Percentiles rank a stretch among this genome's conserved stretches.
Conservation (phyloP, 2,329 filamentous ascomycete species). For the Zarea fungicola region DNA sequence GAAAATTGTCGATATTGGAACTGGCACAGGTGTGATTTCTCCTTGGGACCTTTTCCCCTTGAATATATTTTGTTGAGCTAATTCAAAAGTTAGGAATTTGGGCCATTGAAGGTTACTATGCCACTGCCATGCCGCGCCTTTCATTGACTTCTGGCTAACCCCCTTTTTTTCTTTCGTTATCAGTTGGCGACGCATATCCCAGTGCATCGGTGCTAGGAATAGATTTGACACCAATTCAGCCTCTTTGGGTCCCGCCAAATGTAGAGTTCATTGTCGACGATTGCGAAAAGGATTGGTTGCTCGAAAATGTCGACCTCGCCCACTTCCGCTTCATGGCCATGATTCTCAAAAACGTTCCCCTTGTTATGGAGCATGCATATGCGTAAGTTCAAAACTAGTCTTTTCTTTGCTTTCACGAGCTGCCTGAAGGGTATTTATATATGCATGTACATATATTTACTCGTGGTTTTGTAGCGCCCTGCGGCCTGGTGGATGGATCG, state of each 20-base stretch:
- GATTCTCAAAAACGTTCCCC: slow-evolving; percentile 45
- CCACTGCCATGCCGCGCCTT: too few species aligned
- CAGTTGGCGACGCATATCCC: slow-evolving; percentile 38
- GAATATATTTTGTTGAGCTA: not conserved
- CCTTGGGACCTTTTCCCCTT: not conserved
- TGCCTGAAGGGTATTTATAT: not conserved
- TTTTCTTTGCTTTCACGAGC: not conserved
- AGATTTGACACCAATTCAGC: slow-evolving; percentile 42
- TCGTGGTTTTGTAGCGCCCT: slow-evolving; percentile 11
- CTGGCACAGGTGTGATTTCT: slow-evolving; percentile 31
- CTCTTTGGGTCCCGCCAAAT: slow-evolving; percentile 50
- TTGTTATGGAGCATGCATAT: slow-evolving; percentile 38
- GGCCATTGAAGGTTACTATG: slow-evolving; percentile 42
- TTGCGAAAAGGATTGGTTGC: slow-evolving; percentile 51
- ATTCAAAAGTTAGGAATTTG: slow-evolving; percentile 35
- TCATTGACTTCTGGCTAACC: not conserved
- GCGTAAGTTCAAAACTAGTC: slow-evolving; percentile 20
- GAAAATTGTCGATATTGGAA: slow-evolving; percentile 44
- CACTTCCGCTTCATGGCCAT: slow-evolving; percentile 45
- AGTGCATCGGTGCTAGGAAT: slow-evolving; percentile 35
- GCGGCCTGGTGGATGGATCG: slow-evolving; percentile 43
- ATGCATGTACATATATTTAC: not conserved
- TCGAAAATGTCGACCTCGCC: slow-evolving; percentile 53
- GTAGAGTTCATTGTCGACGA: slow-evolving; percentile 60
- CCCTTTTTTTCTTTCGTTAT: not conserved